Base-by-base conservation (phyloP, 78 protist species). In the Dictyostelium intermedium region DNA sequence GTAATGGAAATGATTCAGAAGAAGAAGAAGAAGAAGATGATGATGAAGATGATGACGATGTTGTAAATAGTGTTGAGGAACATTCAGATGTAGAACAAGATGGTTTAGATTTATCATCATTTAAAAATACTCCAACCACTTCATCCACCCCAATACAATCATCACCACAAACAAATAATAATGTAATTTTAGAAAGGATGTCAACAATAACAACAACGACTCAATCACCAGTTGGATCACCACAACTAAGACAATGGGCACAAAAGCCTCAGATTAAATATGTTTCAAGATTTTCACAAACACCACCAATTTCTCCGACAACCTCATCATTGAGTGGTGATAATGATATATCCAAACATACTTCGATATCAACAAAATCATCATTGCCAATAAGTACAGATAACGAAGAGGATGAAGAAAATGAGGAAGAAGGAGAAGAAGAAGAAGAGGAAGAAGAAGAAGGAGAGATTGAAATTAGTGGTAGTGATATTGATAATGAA, bases 231-330 rank as follows among this genome's bases (percentile, higher is more conserved):
- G 34, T 11, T 39, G 56, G 69, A 20, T 32, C 91, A 72, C 70
- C 82, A 73, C 78, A 35, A 47, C 39, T 39, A 16, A 83, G 87
- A 63, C 56, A 41, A 72, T 72, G 91, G 81, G 82, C 82, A 13
- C 76, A 84, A 70, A 69, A 39, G 47, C 91, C 91, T 9, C 83
- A 84, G 53, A 34, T 47, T 45, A 69, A 78, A 73, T 84, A 84
- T 47, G 56, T 34, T 45, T 78, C 82, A 47, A 69, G 32, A 50
- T 72, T 72, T 34, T 8, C 61, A 32, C 85, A 50, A 43, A 80
- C 81, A 18, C 66, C 39, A 72, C 79, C 78, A 70, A 70, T 63
- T 63, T 63, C 74, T 25, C 74, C 74, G 25, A n/a, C 30, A 25
- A 63, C 74, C 1, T 11, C 34, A 63, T 16, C 74, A 66, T 27